Conservation (phyloP, 805 yeast genomes). For the Isabelozyma pseudorhagii region DNA sequence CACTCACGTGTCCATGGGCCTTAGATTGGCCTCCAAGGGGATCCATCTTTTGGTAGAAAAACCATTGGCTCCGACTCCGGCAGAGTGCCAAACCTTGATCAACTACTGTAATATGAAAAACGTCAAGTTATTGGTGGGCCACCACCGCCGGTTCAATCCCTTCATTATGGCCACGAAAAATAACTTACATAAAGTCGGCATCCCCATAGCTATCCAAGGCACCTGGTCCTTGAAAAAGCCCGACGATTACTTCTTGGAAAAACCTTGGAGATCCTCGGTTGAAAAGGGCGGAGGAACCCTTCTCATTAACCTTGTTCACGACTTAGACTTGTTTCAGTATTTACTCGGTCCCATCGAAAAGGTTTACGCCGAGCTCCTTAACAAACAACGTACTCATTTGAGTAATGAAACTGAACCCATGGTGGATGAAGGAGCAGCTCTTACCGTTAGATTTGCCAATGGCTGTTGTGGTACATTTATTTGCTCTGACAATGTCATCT, state of each 20-base stretch:
- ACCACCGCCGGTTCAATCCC: conserved; percentile 42
- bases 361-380: conserved; percentile 36
- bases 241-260: conserved; percentile 28
- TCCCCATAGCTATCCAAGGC: conserved; percentile 37
- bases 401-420: conserved; percentile 12
- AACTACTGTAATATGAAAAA: conserved; percentile 18
- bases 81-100: conserved; percentile 31
- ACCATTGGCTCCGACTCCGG: conserved; percentile 34
- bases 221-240: conserved; percentile 39
- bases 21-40: conserved; percentile 31
- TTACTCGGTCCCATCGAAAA: conserved; percentile 36
- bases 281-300: conserved; percentile 38
- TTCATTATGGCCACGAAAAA: conserved; percentile 35
- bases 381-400: conserved; percentile 23
- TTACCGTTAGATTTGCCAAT: conserved; percentile 32
- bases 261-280: conserved; percentile 37
- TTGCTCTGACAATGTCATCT: conserved; percentile 39
- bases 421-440: conserved; percentile 42
- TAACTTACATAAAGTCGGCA: conserved; percentile 28
- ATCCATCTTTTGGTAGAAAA: conserved; percentile 39
- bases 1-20: conserved; percentile 33
- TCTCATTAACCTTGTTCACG: conserved; percentile 40
- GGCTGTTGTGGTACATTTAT: conserved; percentile 41
- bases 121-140: conserved; percentile 37
- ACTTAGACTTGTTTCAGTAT: conserved; percentile 39